A percentile compares a stretch with the other conserved stretches of the same genome.
Conservation (phyloP, 176 grass and related monocot genomes). For the Triticum dicoccoides region DNA sequence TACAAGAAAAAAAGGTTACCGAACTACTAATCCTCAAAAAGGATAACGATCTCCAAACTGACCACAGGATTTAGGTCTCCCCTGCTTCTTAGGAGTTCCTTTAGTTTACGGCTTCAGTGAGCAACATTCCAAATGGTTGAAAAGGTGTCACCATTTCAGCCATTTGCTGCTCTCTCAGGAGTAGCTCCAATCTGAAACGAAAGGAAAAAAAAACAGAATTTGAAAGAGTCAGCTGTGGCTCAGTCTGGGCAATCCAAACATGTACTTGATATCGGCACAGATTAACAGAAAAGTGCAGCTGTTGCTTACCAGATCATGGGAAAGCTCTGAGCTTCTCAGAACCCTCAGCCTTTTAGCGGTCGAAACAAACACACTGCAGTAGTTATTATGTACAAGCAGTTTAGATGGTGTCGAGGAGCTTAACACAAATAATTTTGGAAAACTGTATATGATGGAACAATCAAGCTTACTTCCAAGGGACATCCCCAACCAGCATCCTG, state of each 20-base stretch:
- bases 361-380: slow-evolving; percentile 74
- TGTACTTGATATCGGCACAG: background rate
- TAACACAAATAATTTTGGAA: background rate
- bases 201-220: background rate
- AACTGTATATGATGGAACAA: slow-evolving; percentile 16
- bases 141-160: slow-evolving; percentile 19
- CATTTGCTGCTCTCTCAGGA: slow-evolving; percentile 18
- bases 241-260: slow-evolving; percentile 22
- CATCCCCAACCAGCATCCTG: slow-evolving; percentile 72
- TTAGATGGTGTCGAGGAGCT: slow-evolving; percentile 18
- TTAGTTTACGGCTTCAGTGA: background rate
- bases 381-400: slow-evolving; percentile 26
- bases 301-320: slow-evolving; percentile 39
- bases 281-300: background rate
- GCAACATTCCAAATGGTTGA: slow-evolving; percentile 13
- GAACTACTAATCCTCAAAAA: background rate
- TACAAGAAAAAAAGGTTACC: slow-evolving; percentile 11
- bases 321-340: slow-evolving; percentile 84
- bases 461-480: slow-evolving; percentile 87
- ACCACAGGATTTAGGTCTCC: too few relatives aligned
- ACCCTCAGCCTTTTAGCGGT: slow-evolving; percentile 85
- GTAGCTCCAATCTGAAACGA: slow-evolving; percentile 28
- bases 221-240: background rate
- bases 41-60: background rate
- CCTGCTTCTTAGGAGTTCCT: too few relatives aligned